phyloP scores from a whole-genome alignment of 2,329 filamentous ascomycete genomes.

The Cordyceps sp. region DNA sequence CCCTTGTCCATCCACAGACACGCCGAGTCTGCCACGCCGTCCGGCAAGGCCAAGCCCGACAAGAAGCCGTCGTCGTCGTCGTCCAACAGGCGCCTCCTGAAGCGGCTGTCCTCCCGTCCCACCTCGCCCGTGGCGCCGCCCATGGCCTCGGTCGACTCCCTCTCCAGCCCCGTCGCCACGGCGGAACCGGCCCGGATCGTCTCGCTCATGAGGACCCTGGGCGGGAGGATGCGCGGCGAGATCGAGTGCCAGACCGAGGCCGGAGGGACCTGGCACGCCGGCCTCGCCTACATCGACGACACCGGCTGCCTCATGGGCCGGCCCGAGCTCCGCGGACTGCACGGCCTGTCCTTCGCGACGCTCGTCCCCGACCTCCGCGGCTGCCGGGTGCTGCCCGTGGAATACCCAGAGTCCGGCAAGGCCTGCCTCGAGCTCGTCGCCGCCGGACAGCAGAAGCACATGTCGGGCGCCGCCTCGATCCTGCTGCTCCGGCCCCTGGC shows the following conservation, averaged over 20 bases:
- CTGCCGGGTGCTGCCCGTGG: slow-evolving; percentile 48
- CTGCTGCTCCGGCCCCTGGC: slow-evolving; percentile 47
- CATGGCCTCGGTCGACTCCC: slow-evolving; percentile 41
- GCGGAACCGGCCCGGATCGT: slow-evolving; percentile 57
- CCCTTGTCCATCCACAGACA: slow-evolving; percentile 19
- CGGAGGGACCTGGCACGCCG: slow-evolving; percentile 46
- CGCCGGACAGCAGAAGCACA: slow-evolving; percentile 35
- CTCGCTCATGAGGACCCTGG: slow-evolving; percentile 59
- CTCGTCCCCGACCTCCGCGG: slow-evolving; percentile 61
- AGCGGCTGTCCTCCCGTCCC: slow-evolving; percentile 37
- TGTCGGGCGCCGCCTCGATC: slow-evolving; percentile 18
- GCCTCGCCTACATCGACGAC: slow-evolving; percentile 65
- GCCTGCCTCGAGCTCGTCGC: slow-evolving; percentile 37
- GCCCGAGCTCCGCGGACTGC: slow-evolving; percentile 33
- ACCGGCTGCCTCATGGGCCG: slow-evolving; percentile 61
- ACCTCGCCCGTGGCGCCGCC: slow-evolving; percentile 37
- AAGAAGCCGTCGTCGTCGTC: slow-evolving; percentile 13
- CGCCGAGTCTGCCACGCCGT: slow-evolving; percentile 14
- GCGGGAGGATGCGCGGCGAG: slow-evolving; percentile 65
- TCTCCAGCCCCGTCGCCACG: slow-evolving; percentile 42
- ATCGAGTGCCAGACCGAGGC: slow-evolving; percentile 53
- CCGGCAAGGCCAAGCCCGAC: slow-evolving; percentile 16
- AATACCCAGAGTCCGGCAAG: slow-evolving; percentile 23
- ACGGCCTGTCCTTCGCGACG: slow-evolving; percentile 44
- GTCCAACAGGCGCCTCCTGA: slow-evolving; percentile 33